Evolutionary conservation across 2,329 filamentous ascomycete genomes (phyloP).

Genomic region (Ophiostoma sp.): DNA sequence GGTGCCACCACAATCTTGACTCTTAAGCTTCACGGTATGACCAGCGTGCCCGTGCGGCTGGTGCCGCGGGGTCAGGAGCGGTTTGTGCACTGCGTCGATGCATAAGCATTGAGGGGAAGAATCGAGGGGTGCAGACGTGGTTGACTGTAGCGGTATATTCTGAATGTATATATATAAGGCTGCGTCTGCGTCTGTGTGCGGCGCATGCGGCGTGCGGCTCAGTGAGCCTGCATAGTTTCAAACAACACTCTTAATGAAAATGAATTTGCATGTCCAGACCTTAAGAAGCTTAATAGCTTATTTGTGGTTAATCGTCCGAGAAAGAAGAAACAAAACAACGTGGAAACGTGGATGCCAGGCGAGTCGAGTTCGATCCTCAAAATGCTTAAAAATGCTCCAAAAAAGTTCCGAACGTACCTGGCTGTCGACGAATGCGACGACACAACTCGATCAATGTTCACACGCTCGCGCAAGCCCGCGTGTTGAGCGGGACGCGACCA

Average conservation of each 20-base stretch:
- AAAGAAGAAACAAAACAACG: not conserved
- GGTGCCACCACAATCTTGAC: slow-evolving; percentile 66
- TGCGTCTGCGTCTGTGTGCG: not conserved
- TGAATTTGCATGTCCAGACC: not conserved
- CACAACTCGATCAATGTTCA: not conserved
- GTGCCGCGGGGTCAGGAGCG: slow-evolving; percentile 69
- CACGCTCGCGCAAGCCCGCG: not conserved
- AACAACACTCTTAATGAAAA: not conserved
- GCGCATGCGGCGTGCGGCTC: not conserved
- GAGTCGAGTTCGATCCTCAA: not conserved
- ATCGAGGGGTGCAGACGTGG: not conserved
- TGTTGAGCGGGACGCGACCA: slow-evolving; percentile 1
- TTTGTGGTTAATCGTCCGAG: not conserved
- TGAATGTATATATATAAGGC: not conserved
- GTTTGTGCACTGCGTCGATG: slow-evolving; percentile 53
- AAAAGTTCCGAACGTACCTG: slow-evolving; percentile 2
- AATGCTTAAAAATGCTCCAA: not conserved
- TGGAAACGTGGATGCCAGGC: not conserved
- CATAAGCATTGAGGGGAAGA: not conserved
- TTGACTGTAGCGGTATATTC: not conserved
- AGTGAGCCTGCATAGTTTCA: not conserved
- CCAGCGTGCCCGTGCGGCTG: slow-evolving; percentile 65
- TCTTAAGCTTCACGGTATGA: slow-evolving; percentile 64
- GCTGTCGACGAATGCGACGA: not conserved
- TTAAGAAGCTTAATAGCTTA: not conserved